phyloP scores from a whole-genome alignment of 1,284 basidiomycete genomes.

The Pascua sp. region DNA sequence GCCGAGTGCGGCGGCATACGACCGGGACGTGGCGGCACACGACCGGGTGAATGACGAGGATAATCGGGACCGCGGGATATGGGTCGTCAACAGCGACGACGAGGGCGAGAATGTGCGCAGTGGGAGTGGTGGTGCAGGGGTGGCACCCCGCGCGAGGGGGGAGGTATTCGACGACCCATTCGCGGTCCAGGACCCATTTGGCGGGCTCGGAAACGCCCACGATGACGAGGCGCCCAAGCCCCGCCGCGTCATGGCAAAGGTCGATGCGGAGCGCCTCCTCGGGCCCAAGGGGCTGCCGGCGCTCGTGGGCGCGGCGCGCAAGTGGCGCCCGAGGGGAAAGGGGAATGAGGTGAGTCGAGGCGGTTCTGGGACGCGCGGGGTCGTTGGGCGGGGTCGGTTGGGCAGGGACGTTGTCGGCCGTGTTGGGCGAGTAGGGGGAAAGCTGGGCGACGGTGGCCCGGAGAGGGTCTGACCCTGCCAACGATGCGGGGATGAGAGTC shows the following conservation, averaged over 20 bases:
- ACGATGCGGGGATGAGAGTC: too few relatives aligned
- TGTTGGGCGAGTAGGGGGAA: too few relatives aligned
- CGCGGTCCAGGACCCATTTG: slow-evolving; percentile 10
- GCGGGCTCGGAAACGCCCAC: slow-evolving; percentile 4
- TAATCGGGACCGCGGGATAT: background rate
- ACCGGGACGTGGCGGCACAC: too few relatives aligned
- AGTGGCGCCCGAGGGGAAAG: slow-evolving; percentile 76
- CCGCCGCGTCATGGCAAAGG: slow-evolving; percentile 57
- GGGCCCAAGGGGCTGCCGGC: slow-evolving; percentile 70
- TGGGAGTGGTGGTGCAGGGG: background rate
- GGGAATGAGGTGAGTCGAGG: slow-evolving; percentile 69
- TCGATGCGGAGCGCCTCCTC: slow-evolving; percentile 70
- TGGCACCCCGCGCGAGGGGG: background rate
- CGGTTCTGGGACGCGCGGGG: background rate
- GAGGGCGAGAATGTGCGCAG: background rate
- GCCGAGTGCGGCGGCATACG: background rate
- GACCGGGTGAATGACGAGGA: background rate
- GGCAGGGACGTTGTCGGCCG: too few relatives aligned
- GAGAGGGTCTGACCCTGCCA: too few relatives aligned
- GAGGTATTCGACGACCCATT: slow-evolving; percentile 9
- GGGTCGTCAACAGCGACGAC: background rate
- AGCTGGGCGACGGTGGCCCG: too few relatives aligned
- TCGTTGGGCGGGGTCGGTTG: background rate
- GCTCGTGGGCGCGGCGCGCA: slow-evolving; percentile 67
- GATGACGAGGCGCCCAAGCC: slow-evolving; percentile 50